Base-by-base conservation (phyloP, 1,284 basidiomycete species). In the Trichosporon coremiiforme region DNA sequence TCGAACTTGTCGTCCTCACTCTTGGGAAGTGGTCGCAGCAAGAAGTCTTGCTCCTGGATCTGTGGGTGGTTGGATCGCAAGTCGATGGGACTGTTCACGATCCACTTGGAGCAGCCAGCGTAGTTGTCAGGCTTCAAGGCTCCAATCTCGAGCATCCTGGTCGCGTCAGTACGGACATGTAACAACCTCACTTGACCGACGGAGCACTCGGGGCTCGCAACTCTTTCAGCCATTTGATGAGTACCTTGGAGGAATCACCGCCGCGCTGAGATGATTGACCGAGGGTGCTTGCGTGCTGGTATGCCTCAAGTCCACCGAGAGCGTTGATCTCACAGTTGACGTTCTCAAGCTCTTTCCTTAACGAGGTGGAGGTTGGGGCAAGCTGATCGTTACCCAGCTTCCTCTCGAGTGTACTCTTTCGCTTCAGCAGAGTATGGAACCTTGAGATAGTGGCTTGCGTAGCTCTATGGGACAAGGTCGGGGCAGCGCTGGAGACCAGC, bases 71-170 rank as follows among this genome's bases (percentile, higher is more conserved):
- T 87, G 17, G 93, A 91, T 73, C 88, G 88, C 67, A 95, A 84
- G 79, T 95, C 93, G 71, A 95, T 92, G 0, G 92, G 89, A 0
- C 86, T 88, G 45, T 86, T 87, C 15, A 88, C 85, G 63, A 95
- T 88, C 92, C 92, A 95, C 0, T 86, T 83, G 7, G 85, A 79
- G 71, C 88, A 90, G 2, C 85, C 83, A 2, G 81, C 83, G 76
- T 91, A 94, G 80, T 95, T 95, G 77, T 93, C 89, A 1, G 90
- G 91, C 71, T 88, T 89, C 45, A 95, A 85, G 20, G 93, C 93
- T 0, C 93, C 93, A 2, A 95, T 91, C 83, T 95, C 93, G 0
- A 95, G 86, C 70, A 95, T 82, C 64, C 93, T 94, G 72, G 4
- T 25, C 41, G 15, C 7, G 31, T 64, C 35, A 67, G 33, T 36